Percentiles rank a stretch among this genome's conserved stretches.
Conservation (phyloP, 2,329 filamentous ascomycete genomes). For the Graphiopsis chlorocephala region DNA sequence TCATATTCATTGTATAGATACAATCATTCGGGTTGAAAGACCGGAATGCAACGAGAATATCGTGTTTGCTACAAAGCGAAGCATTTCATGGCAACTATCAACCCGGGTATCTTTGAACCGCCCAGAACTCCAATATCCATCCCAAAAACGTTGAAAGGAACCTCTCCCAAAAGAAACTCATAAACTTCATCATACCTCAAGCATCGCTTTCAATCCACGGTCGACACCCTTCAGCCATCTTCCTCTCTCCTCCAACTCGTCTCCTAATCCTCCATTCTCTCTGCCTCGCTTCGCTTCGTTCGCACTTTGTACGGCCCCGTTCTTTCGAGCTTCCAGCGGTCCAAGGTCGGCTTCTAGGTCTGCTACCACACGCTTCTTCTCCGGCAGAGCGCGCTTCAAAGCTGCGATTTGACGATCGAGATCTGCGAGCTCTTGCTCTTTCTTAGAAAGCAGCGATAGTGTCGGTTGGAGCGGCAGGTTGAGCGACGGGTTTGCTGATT, state of each 20-base stretch:
- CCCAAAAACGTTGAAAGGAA: neutral
- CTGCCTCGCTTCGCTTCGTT: conserved; percentile 65
- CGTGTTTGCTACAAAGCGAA: neutral
- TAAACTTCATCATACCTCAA: conserved; percentile 49
- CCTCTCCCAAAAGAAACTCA: neutral
- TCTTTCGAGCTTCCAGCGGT: conserved; percentile 65
- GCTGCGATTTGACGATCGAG: conserved; percentile 44
- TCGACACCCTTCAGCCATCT: conserved; percentile 74
- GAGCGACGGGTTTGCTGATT: conserved; percentile 37
- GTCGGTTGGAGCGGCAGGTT: conserved; percentile 46
- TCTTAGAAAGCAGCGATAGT: conserved; percentile 37
- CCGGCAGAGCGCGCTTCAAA: conserved; percentile 61
- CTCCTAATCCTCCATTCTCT: conserved; percentile 63
- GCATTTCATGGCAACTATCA: neutral
- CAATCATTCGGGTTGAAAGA: neutral
- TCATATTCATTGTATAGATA: neutral
- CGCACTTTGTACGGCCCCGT: conserved; percentile 63
- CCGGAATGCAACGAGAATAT: neutral
- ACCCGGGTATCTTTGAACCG: conserved; percentile 3
- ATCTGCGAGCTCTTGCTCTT: conserved; percentile 41
- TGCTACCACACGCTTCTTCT: conserved; percentile 66
- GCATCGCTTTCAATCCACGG: conserved; percentile 57
- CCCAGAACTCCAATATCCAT: neutral
- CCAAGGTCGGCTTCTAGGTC: conserved; percentile 65
- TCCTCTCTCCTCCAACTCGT: conserved; percentile 72